phyloP scores from a whole-genome alignment of 345 rosid species.

The Brassica juncea region DNA sequence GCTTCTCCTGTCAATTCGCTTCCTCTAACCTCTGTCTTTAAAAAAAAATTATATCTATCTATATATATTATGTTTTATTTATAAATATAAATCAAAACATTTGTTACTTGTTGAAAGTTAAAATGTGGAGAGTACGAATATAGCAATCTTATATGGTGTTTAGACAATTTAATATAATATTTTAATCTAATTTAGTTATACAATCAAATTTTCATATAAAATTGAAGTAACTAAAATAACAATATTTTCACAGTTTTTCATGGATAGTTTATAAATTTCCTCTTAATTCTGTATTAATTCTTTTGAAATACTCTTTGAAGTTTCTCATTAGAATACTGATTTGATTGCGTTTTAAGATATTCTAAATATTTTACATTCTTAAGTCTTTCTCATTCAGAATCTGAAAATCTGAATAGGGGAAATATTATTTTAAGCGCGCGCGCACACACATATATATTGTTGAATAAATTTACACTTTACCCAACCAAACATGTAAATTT shows the following conservation, averaged over 20 bases:
- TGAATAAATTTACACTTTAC: conserved; percentile 10
- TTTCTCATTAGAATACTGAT: too few species aligned
- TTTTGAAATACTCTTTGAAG: too few species aligned
- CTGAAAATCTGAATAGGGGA: neutral
- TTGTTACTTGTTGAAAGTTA: neutral
- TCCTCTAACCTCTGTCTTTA: neutral
- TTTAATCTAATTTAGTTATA: neutral
- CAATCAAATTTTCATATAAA: neutral
- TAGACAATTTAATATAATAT: neutral
- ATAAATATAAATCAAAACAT: neutral
- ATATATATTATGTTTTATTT: neutral
- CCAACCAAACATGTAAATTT: conserved; percentile 4
- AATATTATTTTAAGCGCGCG: neutral
- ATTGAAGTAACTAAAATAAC: neutral
- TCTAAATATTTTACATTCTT: too few species aligned
- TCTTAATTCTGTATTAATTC: neutral
- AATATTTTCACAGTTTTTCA: neutral
- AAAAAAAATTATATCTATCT: too few species aligned
- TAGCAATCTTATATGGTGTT: neutral
- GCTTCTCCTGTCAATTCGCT: conserved; percentile 28
- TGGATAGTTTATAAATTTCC: neutral
- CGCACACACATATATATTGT: neutral
- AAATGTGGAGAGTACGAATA: neutral
- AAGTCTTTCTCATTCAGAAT: neutral
- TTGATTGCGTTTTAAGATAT: too few species aligned